These are phyloP conservation scores for Edaphochlamys debaryana DNA, from an alignment of 139 green algal species.

Conservation along the genomic window DNA sequence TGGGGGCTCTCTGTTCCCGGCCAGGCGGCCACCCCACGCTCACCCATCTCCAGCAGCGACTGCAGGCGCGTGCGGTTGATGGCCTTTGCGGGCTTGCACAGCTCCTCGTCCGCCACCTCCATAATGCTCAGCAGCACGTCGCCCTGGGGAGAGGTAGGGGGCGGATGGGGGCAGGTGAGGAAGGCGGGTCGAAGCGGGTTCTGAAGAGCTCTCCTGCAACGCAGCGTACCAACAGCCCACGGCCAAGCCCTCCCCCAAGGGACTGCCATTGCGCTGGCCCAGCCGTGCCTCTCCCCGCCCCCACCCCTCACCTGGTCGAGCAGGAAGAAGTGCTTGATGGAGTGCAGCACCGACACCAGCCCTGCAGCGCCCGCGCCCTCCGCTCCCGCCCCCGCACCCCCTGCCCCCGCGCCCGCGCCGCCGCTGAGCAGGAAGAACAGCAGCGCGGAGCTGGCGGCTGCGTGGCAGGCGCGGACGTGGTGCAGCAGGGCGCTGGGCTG, in stretches of 20 bases:
- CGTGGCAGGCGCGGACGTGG: conserved; percentile 63
- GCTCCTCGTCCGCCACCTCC: conserved; percentile 83
- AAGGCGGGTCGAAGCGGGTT: too few species aligned
- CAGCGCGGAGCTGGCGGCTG: conserved; percentile 64
- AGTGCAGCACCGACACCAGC: conserved; percentile 70
- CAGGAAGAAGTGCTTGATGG: conserved; percentile 94
- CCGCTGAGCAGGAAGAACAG: conserved; percentile 70
- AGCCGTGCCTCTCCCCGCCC: too few species aligned
- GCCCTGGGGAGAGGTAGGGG: conserved; percentile 55
- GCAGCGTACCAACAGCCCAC: too few species aligned
- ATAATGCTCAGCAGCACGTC: conserved; percentile 82
- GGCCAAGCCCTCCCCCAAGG: too few species aligned
- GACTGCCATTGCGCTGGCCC: too few species aligned
- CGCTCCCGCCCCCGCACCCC: background rate
- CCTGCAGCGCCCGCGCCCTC: too few species aligned
- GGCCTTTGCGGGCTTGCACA: conserved; percentile 60
- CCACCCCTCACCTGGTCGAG: conserved; percentile 76
- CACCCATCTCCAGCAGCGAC: conserved; percentile 81
- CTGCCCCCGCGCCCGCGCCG: background rate
- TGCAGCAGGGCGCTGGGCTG: conserved; percentile 32
- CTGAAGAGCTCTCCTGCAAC: too few species aligned
- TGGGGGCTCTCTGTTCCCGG: too few species aligned
- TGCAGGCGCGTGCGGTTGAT: conserved; percentile 84
- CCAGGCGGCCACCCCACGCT: too few species aligned
- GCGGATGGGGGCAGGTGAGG: background rate